Base-by-base conservation (phyloP, 2,329 filamentous ascomycete genomes). In the Tolypocladium endophyticum region DNA sequence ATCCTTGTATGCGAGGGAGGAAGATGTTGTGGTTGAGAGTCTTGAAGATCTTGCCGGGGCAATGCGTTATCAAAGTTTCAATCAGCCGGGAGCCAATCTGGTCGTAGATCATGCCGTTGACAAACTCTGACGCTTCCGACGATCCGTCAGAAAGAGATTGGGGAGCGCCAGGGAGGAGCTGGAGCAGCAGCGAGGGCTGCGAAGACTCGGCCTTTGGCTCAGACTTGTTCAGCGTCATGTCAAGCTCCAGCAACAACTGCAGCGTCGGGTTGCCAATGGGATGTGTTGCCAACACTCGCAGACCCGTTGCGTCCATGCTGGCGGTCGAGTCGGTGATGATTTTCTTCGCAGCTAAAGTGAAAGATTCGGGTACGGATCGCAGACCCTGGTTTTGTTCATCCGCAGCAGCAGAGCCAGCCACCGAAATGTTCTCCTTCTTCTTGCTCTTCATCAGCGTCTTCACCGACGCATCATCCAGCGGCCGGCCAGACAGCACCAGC, bases 31-130 rank as follows among this genome's bases (percentile, higher is more conserved):
- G 85, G 74, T 95, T 93, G 7, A 99, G 80, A 18, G 85, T 83
- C 73, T 96, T 97, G 83, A 97, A 99, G 39, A 92, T 76, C 74
- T 94, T 96, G 52, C 90, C 92, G 0, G 94, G 92, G 20, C 87
- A 85, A 69, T 88, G 82, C 33, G 86, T 83, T 63, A 97, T 84
- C 63, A 99, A 87, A 0, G 87, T 90, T 75, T 99, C 94, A 28
- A 97, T 80, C 2, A 99, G 80, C 53, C 93, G 87, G 4, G 93
- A 97, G 20, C 94, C 94, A 57, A 97, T 87, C 1, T 88, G 81
- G 69, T 97, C 92, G 73, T 97, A 97, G 33, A 97, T 79, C 70
- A 97, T 83, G 59, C 89, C 87, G 67, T 89, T 92, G 70, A 97
- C 82, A 70, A 97, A 96, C 20, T 82, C 79, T 14, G 84, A 82